phyloP scores from a whole-genome alignment of 2,329 filamentous ascomycete species.

The Neofusicoccum parvum region DNA sequence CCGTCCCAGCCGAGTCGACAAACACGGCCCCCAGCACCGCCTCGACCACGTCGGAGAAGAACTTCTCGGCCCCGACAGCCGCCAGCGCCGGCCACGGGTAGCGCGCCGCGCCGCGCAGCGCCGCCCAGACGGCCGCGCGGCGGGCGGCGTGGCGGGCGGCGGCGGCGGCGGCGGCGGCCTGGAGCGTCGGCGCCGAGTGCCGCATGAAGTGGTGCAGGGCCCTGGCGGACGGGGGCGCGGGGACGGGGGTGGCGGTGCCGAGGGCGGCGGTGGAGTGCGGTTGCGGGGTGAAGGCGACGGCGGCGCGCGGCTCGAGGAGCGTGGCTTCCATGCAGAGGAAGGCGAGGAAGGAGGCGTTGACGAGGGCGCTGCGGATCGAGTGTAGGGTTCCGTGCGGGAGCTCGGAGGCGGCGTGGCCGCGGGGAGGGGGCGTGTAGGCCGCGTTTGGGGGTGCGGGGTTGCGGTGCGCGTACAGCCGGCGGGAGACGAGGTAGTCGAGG shows the following conservation, averaged over 20 bases:
- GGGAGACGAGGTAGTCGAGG: slow-evolving; percentile 75
- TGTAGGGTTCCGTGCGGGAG: slow-evolving; percentile 67
- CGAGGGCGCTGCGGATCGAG: slow-evolving; percentile 71
- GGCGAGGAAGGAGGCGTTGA: slow-evolving; percentile 78
- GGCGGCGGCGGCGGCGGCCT: slow-evolving; percentile 41
- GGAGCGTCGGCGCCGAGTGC: slow-evolving; percentile 55
- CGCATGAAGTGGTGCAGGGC: slow-evolving; percentile 73
- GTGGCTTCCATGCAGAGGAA: slow-evolving; percentile 69
- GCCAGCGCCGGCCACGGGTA: slow-evolving; percentile 81
- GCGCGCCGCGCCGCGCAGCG: slow-evolving; percentile 51
- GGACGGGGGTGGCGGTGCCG: background rate
- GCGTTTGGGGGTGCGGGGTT: slow-evolving; percentile 42
- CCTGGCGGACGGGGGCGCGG: slow-evolving; percentile 25
- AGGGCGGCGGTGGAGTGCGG: too few relatives aligned
- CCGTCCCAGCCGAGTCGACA: slow-evolving; percentile 63
- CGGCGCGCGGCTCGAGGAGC: slow-evolving; percentile 37
- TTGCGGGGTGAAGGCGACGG: slow-evolving; percentile 24
- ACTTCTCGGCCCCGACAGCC: slow-evolving; percentile 69
- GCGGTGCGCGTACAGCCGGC: slow-evolving; percentile 56
- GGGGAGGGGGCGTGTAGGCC: slow-evolving; percentile 78
- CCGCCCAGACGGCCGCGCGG: slow-evolving; percentile 51
- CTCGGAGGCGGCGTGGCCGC: slow-evolving; percentile 69
- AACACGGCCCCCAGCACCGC: slow-evolving; percentile 79
- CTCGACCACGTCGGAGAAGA: slow-evolving; percentile 83
- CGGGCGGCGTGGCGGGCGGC: slow-evolving; percentile 51